Evolutionary conservation across 805 yeast species (phyloP), one percentile per base, ranked within the genome.

Genomic region (Metschnikowia baotianmanensis): DNA sequence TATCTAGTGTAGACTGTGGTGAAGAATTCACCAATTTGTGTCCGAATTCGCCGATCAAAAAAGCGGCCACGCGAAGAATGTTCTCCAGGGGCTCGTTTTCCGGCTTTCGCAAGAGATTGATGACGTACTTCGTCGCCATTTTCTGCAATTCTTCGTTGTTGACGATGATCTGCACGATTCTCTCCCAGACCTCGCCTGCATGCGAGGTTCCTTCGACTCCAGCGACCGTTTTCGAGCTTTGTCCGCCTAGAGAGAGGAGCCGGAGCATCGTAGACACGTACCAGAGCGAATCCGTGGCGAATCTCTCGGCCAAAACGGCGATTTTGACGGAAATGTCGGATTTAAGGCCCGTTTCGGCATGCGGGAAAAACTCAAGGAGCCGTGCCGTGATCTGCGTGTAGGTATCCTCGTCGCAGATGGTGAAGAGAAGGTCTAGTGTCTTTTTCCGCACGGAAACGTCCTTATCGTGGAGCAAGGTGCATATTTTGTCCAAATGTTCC

Each of bases 31-130:
- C 39, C 5, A 64, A 50, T 34, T 49, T 50, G 31, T 61, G 51
- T 1, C 90, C 93, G 63, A 74, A 91, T 56, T 90, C 96, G 10
- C 97, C 97, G 3, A 90, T 57, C 1, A 89, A 56, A 51, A 86
- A 86, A 0, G 88, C 83, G 0, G 88, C 80, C 0, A 85, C 80
- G 52, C 82, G 86, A 9, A 86, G 70, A 56, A 88, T 69, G 13
- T 80, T 72, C 48, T 86, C 95, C 12, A 63, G 53, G 2, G 51
- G 38, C 6, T 43, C 45, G 3, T 42, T 32, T n/a, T 40, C 35
- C 27, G 67, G 67, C 45, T 62, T 68, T 23, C 55, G 57, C 43
- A 76, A 66, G 38, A 66, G 71, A 33, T 65, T 63, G 28, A 81
- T 47, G 26, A 80, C 63, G 22, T 76, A 64, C 42, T 72, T 72